A percentile compares a stretch with the other conserved stretches of the same genome.
Conservation (phyloP, 2,329 filamentous ascomycete genomes). For the Penicillium freii region DNA sequence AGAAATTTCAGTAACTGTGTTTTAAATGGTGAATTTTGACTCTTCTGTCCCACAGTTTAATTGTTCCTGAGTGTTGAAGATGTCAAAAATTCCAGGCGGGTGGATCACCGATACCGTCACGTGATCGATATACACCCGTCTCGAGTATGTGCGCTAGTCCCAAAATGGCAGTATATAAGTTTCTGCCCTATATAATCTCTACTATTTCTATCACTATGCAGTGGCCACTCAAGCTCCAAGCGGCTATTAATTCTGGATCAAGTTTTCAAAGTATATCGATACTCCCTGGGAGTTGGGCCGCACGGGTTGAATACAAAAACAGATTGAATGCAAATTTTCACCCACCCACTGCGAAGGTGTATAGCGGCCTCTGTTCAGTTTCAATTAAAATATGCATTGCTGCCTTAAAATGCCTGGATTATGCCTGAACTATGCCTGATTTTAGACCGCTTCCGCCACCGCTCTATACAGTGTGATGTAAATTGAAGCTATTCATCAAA, state of each 20-base stretch:
- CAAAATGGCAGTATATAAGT: not conserved
- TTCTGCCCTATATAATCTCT: not conserved
- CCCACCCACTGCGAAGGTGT: too few relatives aligned
- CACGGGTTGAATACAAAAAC: too few relatives aligned
- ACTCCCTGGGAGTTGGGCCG: too few relatives aligned
- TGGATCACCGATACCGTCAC: not conserved
- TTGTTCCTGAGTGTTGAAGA: not conserved
- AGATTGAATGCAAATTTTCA: too few relatives aligned
- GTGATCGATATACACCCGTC: not conserved
- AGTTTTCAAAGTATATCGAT: not conserved
- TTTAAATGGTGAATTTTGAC: not conserved
- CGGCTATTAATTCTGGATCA: fast-evolving
- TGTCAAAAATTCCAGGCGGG: constrained; percentile 10
- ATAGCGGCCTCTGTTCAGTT: too few relatives aligned
- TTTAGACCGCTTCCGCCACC: too few relatives aligned
- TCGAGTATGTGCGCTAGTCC: not conserved
- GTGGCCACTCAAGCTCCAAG: not conserved
- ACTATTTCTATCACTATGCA: not conserved
- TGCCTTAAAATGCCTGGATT: too few relatives aligned
- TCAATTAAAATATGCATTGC: too few relatives aligned
- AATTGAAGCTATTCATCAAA: too few relatives aligned
- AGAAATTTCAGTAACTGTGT: not conserved
- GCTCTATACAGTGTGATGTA: too few relatives aligned
- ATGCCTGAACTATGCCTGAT: too few relatives aligned
- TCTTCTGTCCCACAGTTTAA: not conserved